A percentile compares a stretch with the other conserved stretches of the same genome.
Evolutionary conservation across 2,329 filamentous ascomycete species (phyloP).

Genomic region (Aureobasidium sp.): DNA sequence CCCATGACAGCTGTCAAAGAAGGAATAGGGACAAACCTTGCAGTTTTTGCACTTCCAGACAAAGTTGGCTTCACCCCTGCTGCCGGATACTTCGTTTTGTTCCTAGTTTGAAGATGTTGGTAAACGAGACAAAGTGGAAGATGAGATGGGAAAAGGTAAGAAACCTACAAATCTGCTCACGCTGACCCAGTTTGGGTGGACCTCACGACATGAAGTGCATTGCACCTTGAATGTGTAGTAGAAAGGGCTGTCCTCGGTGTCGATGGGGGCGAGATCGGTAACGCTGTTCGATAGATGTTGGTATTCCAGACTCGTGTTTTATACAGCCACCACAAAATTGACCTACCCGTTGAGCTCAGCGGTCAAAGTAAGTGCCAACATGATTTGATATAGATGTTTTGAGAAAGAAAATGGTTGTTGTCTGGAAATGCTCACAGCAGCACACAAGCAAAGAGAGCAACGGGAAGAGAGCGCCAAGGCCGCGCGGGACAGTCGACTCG

Average conservation of each 20-base stretch:
- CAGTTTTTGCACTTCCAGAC: constrained; percentile 99
- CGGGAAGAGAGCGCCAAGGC: constrained; percentile 9
- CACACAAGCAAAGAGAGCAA: neutral
- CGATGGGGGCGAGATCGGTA: constrained; percentile 77
- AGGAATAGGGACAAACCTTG: constrained; percentile 54
- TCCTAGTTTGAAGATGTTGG: constrained; percentile 51
- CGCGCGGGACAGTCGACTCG: neutral
- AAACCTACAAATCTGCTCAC: constrained; percentile 77
- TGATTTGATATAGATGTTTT: constrained; percentile 29
- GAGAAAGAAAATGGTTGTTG: neutral
- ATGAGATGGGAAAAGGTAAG: neutral
- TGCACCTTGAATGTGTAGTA: constrained; percentile 98
- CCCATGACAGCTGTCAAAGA: neutral
- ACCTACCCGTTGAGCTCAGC: constrained; percentile 63
- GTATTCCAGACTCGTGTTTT: neutral
- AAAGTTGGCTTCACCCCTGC: constrained; percentile 93
- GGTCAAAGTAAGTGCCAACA: constrained; percentile 61
- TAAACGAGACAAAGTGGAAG: neutral
- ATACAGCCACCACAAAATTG: neutral
- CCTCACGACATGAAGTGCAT: constrained; percentile 94
- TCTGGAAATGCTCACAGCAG: neutral
- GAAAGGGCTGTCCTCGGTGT: constrained; percentile 76
- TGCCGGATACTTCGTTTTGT: constrained; percentile 82
- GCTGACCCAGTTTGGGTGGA: constrained; percentile 76
- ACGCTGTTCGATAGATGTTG: constrained; percentile 53